Base-by-base conservation (phyloP, 2,329 filamentous ascomycete genomes). In the Paecilomyces dactylethromorphus region DNA sequence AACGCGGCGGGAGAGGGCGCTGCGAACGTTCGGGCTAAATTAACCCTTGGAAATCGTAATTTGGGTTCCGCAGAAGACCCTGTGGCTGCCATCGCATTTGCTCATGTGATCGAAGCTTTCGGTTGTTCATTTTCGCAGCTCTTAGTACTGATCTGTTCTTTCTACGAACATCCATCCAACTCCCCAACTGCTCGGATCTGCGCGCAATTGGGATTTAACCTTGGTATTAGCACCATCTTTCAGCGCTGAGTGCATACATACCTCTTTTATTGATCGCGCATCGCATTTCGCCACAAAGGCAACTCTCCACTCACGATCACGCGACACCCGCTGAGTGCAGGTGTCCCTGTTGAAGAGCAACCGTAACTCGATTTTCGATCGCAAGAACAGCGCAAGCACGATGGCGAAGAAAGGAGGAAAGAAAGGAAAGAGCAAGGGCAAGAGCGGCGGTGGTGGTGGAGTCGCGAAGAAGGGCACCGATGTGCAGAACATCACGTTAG, bases 51-150 rank as follows among this genome's bases (percentile, higher is more conserved):
- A 52, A 52, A 26, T 18, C 10, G 26, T n/a, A 24, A 52, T 52
- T 52, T n/a, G n/a, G 49, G 26, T 52, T 52, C 49, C 49, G 49
- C 49, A 26, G 26, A 22, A 22, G 21, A 22, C 2, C 5, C 49
- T 26, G 6, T 52, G 35, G 3, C 35, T 2, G 35, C 35, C 13
- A 45, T 45, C 35, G 35, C 35, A n/a, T 26, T 10, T 29, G 50
- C 50, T 52, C 50, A 52, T 52, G 50, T 52, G 50, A 52, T 52
- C 35, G 49, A 52, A 52, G 49, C 49, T 52, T 52, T 26, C 24
- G 21, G 10, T n/a, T 52, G 21, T 12, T 24, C 21, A 5, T 1
- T 21, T 52, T 24, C 21, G 22, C n/a, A 15, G 18, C 12, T 18
- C 35, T 45, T 18, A 33, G 11, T 33, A 6, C 15, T 18, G 35